These are phyloP conservation scores for Lyophyllum semitale DNA, from an alignment of 768 basidiomycete species.

Conservation along the genomic window DNA sequence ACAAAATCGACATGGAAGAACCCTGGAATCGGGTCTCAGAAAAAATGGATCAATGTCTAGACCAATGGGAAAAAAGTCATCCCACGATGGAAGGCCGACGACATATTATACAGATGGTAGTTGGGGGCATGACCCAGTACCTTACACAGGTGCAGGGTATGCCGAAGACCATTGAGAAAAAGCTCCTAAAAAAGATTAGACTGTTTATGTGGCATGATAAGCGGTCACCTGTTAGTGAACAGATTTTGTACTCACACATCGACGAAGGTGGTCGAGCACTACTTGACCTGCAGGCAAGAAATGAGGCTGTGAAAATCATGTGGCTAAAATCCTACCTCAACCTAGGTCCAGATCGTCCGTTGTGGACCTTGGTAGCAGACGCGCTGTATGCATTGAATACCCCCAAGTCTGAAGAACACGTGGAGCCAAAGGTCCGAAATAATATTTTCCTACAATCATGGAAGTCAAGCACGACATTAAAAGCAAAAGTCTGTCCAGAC, in stretches of 20 bases:
- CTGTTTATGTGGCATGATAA: not conserved
- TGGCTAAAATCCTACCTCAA: slow-evolving; percentile 24
- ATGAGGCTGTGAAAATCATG: slow-evolving; percentile 25
- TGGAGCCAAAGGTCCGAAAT: not conserved
- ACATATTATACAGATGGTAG: slow-evolving; percentile 23
- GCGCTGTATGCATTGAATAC: slow-evolving; percentile 13
- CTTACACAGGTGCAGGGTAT: slow-evolving; percentile 36
- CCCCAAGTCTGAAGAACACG: not conserved
- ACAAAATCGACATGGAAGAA: slow-evolving; percentile 15
- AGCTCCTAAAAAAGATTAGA: not conserved
- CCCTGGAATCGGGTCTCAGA: slow-evolving; percentile 28
- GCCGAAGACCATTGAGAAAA: slow-evolving; percentile 23
- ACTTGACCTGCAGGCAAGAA: slow-evolving; percentile 25
- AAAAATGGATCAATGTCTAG: slow-evolving; percentile 22
- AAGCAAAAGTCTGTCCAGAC: not conserved
- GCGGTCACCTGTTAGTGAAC: not conserved
- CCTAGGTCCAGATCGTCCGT: slow-evolving; percentile 12
- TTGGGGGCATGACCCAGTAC: slow-evolving; percentile 36
- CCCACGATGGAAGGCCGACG: slow-evolving; percentile 29
- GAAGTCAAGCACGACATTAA: not conserved
- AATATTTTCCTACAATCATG: slow-evolving; percentile 31
- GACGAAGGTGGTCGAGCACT: slow-evolving; percentile 24
- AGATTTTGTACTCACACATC: slow-evolving; percentile 16
- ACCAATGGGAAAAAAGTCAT: slow-evolving; percentile 23
- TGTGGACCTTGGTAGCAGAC: slow-evolving; percentile 30